Percentiles rank a stretch among this genome's conserved stretches.
These are phyloP conservation scores for Annulohypoxylon truncatum DNA, from an alignment of 2,329 filamentous ascomycete genomes.

Conservation along the genomic window DNA sequence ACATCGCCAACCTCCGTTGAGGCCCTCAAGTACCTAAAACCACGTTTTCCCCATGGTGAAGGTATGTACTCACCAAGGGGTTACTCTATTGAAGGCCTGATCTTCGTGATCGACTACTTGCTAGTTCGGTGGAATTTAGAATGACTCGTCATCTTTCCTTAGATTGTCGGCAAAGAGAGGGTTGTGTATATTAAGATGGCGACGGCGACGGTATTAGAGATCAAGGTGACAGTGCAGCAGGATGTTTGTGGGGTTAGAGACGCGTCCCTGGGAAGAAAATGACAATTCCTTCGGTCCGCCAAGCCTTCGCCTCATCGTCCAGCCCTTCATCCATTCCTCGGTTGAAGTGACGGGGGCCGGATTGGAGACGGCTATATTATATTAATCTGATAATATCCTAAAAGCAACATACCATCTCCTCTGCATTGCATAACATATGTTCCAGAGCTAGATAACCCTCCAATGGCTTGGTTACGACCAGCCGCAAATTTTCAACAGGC, in stretches of 20 bases:
- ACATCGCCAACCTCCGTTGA: background rate
- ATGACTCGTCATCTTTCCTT: slow-evolving; percentile 41
- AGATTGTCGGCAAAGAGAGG: slow-evolving; percentile 42
- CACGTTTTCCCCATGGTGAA: slow-evolving; percentile 6
- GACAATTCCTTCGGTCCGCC: slow-evolving; percentile 40
- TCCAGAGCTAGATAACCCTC: slow-evolving; percentile 19
- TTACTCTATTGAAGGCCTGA: slow-evolving; percentile 21
- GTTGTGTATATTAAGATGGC: slow-evolving; percentile 22
- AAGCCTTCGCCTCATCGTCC: slow-evolving; percentile 47
- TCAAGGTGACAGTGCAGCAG: slow-evolving; percentile 28
- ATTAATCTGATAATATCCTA: slow-evolving; percentile 47
- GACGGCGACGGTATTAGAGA: slow-evolving; percentile 7
- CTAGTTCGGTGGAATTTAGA: slow-evolving; percentile 29
- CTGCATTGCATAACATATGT: slow-evolving; percentile 42
- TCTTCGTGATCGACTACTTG: slow-evolving; percentile 39
- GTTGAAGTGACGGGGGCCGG: slow-evolving; percentile 31
- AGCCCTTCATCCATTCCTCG: slow-evolving; percentile 39
- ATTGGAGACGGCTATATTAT: slow-evolving; percentile 41
- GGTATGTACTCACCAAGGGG: background rate
- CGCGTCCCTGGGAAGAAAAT: slow-evolving; percentile 37
- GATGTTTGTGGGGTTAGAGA: slow-evolving; percentile 38
- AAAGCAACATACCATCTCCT: slow-evolving; percentile 47
- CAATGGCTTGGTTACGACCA: slow-evolving; percentile 24
- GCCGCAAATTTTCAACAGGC: slow-evolving; percentile 24
- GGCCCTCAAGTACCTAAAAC: slow-evolving; percentile 4